phyloP scores from a whole-genome alignment of 768 basidiomycete species.

The Royoungia palumana region DNA sequence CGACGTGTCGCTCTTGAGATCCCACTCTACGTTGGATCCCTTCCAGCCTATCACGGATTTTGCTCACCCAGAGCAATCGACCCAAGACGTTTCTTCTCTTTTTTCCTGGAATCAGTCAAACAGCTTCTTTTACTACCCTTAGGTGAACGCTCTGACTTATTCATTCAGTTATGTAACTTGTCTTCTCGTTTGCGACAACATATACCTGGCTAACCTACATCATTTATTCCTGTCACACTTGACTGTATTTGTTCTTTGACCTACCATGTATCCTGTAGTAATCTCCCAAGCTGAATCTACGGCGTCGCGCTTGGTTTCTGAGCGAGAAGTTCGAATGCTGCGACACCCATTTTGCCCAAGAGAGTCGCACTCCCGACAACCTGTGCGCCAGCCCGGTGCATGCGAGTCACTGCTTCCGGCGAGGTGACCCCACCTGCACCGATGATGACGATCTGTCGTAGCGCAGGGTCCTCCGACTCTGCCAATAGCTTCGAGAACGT shows the following conservation, averaged over 20 bases:
- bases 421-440: conserved; percentile 83
- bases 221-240: conserved; percentile 4
- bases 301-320: background rate
- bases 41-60: conserved; percentile 15
- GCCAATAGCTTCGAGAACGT: conserved; percentile 54
- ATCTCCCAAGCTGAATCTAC: conserved; percentile 8
- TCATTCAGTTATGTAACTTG: conserved; percentile 22
- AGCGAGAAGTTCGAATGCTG: conserved; percentile 47
- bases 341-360: conserved; percentile 51
- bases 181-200: conserved; percentile 2
- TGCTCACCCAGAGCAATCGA: background rate
- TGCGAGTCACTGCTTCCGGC: conserved; percentile 55
- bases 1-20: background rate
- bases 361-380: conserved; percentile 65
- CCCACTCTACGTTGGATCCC: conserved; percentile 1
- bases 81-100: conserved; percentile 18
- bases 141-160: conserved; percentile 25
- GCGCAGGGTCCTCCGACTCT: conserved; percentile 35
- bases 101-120: conserved; percentile 24
- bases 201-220: conserved; percentile 17
- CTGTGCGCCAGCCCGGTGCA: conserved; percentile 71
- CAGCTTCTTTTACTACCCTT: conserved; percentile 20
- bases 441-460: conserved; percentile 56
- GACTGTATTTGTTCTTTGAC: conserved; percentile 20
- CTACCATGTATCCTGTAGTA: conserved; percentile 13